Conservation (phyloP, 2,329 filamentous ascomycete genomes). For the Lachnellula subtilissima region DNA sequence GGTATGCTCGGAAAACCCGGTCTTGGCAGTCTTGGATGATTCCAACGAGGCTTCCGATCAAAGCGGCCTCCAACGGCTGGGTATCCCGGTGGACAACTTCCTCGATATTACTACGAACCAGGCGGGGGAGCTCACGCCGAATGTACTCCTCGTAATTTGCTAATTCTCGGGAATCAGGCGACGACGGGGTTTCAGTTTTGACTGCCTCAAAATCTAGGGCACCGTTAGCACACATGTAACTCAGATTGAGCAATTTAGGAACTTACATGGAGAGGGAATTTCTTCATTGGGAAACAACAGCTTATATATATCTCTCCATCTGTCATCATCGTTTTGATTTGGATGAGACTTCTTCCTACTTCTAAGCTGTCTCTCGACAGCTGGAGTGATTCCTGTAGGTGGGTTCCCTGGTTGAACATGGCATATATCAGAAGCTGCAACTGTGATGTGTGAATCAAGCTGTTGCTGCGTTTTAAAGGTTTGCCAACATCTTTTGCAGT, state of each 20-base stretch:
- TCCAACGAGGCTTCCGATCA: conserved; percentile 8
- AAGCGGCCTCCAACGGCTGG: conserved; percentile 8
- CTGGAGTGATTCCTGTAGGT: conserved; percentile 12
- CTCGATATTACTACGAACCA: conserved; percentile 7
- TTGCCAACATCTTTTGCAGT: conserved; percentile 16
- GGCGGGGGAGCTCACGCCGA: conserved; percentile 12
- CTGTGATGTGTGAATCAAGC: conserved; percentile 12
- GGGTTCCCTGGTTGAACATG: not conserved
- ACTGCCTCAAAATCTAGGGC: conserved; percentile 19
- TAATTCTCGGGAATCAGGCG: conserved; percentile 10
- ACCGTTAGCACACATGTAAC: not conserved
- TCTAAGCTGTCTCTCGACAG: conserved; percentile 10
- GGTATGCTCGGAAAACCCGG: conserved; percentile 5
- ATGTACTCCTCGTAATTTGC: conserved; percentile 15
- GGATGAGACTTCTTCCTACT: conserved; percentile 14
- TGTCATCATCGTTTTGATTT: conserved; percentile 13
- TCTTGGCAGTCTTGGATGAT: conserved; percentile 12
- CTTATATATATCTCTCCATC: conserved; percentile 19
- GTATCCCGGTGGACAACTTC: conserved; percentile 7
- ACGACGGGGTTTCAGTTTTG: conserved; percentile 6
- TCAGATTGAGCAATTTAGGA: not conserved
- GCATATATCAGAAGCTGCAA: conserved; percentile 8
- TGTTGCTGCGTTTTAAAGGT: conserved; percentile 12
- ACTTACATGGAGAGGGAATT: conserved; percentile 21
- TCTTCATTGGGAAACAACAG: conserved; percentile 16